Base-by-base conservation (phyloP, 306 rosid species). In the Cotoneaster glaucophyllus region DNA sequence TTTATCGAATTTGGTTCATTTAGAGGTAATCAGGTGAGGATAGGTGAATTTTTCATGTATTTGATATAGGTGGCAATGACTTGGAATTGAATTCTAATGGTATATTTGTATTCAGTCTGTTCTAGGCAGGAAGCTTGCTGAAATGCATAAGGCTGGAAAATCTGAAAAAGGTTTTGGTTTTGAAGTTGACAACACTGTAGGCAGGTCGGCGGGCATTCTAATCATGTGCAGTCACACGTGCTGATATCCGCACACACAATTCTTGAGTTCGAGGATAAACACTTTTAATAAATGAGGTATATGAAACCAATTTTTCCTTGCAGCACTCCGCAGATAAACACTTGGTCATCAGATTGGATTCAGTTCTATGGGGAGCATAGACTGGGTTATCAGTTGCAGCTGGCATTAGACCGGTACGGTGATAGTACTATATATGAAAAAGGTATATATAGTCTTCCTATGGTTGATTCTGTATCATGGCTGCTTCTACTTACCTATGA, bases 291-390 rank as follows among this genome's bases (percentile, higher is more conserved):
- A 64, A 57, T 71, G 64, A n/a, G 39, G 61, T 77, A 41, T 78
- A 58, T 70, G 67, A 11, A 64, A 59, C 37, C 64, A 61, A 71
- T 53, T 76, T 79, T 13, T 65, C 71, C 71, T 37, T 81, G 85
- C 78, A 94, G 98, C 80, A 94, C 98, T 70, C 96, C 96, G 28
- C 97, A 94, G 88, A 82, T 92, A 67, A 94, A 94, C 84, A 82
- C 90, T 18, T 94, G 98, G 96, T 82, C 95, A 65, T 88, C 93
- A 10, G 96, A 94, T 84, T 94, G 98, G 98, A 78, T 89, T 84
- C 87, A 86, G 82, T 94, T 94, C 83, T 94, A 88, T 41, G 96
- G 95, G 61, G 93, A 92, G 80, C 89, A 80, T 57, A 82, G 97
- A 81, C 84, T 94, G 85, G 98, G 92, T 53, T 92, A 90, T 84